A percentile compares a stretch with the other conserved stretches of the same genome.
phyloP scores from a whole-genome alignment of 148 eudicot species.

The Vaccinium myrtillus region DNA sequence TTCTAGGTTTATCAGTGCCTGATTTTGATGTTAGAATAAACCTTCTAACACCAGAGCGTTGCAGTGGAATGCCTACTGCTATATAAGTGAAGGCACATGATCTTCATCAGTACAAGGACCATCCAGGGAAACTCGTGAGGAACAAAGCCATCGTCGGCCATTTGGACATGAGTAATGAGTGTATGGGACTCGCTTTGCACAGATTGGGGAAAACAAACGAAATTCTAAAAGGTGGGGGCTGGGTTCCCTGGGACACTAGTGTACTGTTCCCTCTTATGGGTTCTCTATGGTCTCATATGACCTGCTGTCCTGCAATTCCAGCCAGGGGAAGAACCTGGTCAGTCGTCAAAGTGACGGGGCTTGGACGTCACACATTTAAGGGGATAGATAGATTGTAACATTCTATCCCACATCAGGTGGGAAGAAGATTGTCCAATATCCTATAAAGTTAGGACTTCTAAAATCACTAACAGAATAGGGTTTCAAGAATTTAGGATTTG shows the following conservation, averaged over 20 bases:
- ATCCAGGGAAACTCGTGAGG: not conserved
- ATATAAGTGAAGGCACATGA: not conserved
- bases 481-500: slow-evolving; percentile 1
- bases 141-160: not conserved
- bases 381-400: not conserved
- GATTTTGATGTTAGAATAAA: slow-evolving; percentile 3
- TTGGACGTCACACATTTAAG: not conserved
- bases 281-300: not conserved
- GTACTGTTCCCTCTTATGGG: not conserved
- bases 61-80: not conserved
- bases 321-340: not conserved
- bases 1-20: not conserved
- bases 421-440: not conserved
- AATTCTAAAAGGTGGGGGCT: not conserved
- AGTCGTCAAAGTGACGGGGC: not conserved
- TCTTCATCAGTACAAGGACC: not conserved
- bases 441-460: not conserved
- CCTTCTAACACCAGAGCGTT: not conserved
- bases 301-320: not conserved
- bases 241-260: not conserved
- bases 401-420: not conserved
- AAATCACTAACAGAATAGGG: not conserved
- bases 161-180: not conserved
- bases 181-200: not conserved
- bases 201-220: not conserved